These are phyloP conservation scores for Termitomyces sp. DNA, from an alignment of 768 basidiomycete species.

Conservation along the genomic window DNA sequence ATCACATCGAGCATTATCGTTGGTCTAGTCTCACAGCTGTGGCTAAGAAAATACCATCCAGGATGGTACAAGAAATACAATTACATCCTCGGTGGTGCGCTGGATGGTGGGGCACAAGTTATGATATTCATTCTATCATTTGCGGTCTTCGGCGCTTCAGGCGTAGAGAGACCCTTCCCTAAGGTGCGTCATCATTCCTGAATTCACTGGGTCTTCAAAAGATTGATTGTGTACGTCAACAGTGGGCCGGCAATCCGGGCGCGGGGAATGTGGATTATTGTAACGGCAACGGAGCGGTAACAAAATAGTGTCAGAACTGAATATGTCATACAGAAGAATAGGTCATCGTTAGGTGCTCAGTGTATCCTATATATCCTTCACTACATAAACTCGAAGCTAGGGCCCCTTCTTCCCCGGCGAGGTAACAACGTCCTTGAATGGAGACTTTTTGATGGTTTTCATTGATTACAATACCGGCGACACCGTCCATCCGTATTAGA, in stretches of 20 bases:
- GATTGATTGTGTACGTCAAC: not conserved
- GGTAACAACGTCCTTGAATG: too few relatives aligned
- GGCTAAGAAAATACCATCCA: conserved; percentile 54
- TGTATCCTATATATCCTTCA: not conserved
- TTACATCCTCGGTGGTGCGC: conserved; percentile 62
- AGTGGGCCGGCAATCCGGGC: conserved; percentile 56
- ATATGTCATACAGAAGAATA: too few relatives aligned
- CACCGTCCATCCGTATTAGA: too few relatives aligned
- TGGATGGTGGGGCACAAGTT: conserved; percentile 64
- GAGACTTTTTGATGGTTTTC: too few relatives aligned
- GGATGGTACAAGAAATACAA: conserved; percentile 69
- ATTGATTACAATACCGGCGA: too few relatives aligned
- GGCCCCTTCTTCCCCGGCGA: not conserved
- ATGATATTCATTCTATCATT: conserved; percentile 65
- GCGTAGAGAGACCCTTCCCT: conserved; percentile 47
- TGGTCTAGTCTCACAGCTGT: conserved; percentile 57
- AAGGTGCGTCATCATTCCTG: conserved; percentile 21
- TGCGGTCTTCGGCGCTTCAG: conserved; percentile 61
- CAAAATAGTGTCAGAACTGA: conserved; percentile 5
- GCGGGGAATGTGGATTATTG: conserved; percentile 55
- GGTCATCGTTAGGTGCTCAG: not conserved
- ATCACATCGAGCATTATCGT: conserved; percentile 44
- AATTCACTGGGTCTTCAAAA: not conserved
- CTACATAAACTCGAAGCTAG: not conserved
- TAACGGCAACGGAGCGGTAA: conserved; percentile 55